Conservation (phyloP, 768 basidiomycete genomes). For the Suillus hirtellus region DNA sequence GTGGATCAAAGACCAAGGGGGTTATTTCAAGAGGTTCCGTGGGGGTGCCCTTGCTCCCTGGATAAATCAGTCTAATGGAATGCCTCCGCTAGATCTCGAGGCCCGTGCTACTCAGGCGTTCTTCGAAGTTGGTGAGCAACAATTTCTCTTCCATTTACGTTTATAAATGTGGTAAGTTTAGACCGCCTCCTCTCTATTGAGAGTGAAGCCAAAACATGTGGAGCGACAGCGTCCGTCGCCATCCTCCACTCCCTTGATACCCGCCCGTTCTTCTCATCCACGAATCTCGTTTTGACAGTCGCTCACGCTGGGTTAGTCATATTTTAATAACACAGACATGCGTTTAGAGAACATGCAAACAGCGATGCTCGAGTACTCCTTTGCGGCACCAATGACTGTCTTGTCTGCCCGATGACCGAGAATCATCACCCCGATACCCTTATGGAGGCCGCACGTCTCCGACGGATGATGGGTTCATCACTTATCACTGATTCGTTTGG, state of each 20-base stretch:
- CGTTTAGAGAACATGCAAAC: constrained; percentile 7
- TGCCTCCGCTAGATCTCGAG: constrained; percentile 65
- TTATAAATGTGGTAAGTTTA: constrained; percentile 26
- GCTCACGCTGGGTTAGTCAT: constrained; percentile 84
- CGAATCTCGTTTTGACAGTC: constrained; percentile 76
- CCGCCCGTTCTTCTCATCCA: constrained; percentile 80
- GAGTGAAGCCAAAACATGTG: constrained; percentile 70
- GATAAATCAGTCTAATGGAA: constrained; percentile 38
- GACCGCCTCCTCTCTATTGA: constrained; percentile 74
- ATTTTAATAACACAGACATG: background rate
- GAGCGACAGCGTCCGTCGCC: constrained; percentile 89
- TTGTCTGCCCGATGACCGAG: constrained; percentile 86
- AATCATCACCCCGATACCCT: constrained; percentile 93
- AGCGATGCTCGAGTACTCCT: constrained; percentile 91
- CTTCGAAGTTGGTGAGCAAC: constrained; percentile 61
- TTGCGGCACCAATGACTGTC: constrained; percentile 70
- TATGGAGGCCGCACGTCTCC: constrained; percentile 79
- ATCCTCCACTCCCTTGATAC: constrained; percentile 89
- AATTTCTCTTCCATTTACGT: constrained; percentile 6
- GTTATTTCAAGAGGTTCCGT: constrained; percentile 87
- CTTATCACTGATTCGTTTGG: constrained; percentile 94
- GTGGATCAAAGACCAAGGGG: constrained; percentile 79
- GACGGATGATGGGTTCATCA: constrained; percentile 87
- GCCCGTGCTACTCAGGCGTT: constrained; percentile 86
- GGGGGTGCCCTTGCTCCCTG: constrained; percentile 80